A percentile compares a stretch with the other conserved stretches of the same genome.
Conservation (phyloP, 2,329 filamentous ascomycete species). For the Calonectria ilicicola region DNA sequence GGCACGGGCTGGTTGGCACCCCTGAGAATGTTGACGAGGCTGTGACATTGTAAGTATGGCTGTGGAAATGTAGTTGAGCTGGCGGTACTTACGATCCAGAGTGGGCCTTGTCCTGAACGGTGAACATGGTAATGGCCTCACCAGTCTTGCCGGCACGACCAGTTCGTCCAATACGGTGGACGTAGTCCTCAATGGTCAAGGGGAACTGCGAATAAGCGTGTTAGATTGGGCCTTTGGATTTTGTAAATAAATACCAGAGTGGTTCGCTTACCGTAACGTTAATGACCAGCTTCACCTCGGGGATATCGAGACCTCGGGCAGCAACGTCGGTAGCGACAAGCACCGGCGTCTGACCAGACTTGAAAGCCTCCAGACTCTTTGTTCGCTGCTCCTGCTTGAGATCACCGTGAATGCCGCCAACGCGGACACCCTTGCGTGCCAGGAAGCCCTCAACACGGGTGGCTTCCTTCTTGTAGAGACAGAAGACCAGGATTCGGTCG, state of each 20-base stretch:
- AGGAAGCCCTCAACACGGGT: constrained; percentile 88
- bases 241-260: background rate
- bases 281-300: constrained; percentile 92
- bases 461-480: constrained; percentile 98
- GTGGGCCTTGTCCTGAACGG: constrained; percentile 91
- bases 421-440: constrained; percentile 80
- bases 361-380: constrained; percentile 90
- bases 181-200: constrained; percentile 95
- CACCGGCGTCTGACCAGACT: constrained; percentile 82
- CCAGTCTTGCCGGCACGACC: constrained; percentile 92
- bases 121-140: constrained; percentile 92
- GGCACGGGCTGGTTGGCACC: constrained; percentile 93
- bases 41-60: constrained; percentile 50
- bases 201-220: constrained; percentile 71
- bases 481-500: constrained; percentile 93
- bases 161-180: constrained; percentile 95
- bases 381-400: constrained; percentile 90
- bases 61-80: background rate
- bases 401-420: constrained; percentile 95
- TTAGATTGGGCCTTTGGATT: background rate
- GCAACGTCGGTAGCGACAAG: constrained; percentile 97
- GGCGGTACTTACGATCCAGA: constrained; percentile 80
- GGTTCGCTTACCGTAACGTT: constrained; percentile 78
- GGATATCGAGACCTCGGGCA: constrained; percentile 93
- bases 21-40: constrained; percentile 93